Evolutionary conservation across 805 yeast species (phyloP), one percentile per base, ranked within the genome.

Genomic region (Saccharomycopsis malanga): DNA sequence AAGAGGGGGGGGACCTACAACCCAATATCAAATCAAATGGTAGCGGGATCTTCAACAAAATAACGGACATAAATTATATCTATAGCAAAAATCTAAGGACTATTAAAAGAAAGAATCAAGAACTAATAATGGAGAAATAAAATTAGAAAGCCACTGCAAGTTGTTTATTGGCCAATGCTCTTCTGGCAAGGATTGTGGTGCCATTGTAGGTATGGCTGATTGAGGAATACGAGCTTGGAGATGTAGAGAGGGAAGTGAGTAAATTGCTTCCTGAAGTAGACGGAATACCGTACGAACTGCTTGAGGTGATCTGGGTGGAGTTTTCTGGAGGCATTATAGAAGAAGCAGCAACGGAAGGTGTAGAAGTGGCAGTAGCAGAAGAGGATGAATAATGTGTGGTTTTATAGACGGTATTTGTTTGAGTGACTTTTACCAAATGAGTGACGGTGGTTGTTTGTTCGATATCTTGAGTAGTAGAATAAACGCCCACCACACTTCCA

Each of bases 391-490:
- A 7, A 9, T 27, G 30, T 7, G 30, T 27, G 30, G 43, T 40
- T 9, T 20, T 15, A 29, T 39, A 45, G 17, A 29, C 15, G 14
- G 48, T 50, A 25, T 40, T 39, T 6, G 46, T 47, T 14, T 42
- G 32, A 4, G 49, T 45, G 22, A 50, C 20, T 18, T 43, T 47
- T 2, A 43, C 5, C 4, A 25, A 18, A 14, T 44, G 25, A 17
- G 44, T 46, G 5, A 46, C 9, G 1, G 48, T 23, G 14, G 52
- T 34, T 21, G 48, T 23, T 10, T 37, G 44, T 12, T 39, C 40
- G 25, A 35, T 34, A 24, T 43, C 42, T 15, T 17, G 21, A 23
- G 37, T 17, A 25, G 53, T 41, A 22, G 52, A 15, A 25, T 38
- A 25, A 22, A 39, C 29, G 23, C 43, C 42, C 23, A 40, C 27